Evolutionary conservation across 2,329 filamentous ascomycete species (phyloP), one percentile per base, ranked within the genome.

Genomic region (Coleophoma cylindrospora): DNA sequence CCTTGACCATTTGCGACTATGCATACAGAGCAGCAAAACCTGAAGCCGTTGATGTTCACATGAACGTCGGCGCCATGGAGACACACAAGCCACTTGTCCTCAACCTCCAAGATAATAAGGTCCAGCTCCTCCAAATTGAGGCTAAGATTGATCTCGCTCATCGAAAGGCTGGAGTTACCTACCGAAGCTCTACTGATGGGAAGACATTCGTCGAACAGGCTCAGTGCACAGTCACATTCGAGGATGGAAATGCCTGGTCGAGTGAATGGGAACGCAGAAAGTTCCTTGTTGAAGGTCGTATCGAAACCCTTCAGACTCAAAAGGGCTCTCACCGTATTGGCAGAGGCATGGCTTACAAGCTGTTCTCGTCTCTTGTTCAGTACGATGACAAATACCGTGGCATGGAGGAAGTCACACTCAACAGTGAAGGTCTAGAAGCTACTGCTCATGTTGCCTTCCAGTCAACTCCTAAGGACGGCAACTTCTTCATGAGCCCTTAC

Each of bases 261-360:
- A 45, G 44, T 21, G 48, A 50, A 34, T 53, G 50, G 50, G 47
- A 50, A 13, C 34, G 45, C 22, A 46, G 50, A 40, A 48, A 48
- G 27, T 50, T 48, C 36, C 45, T 50, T 15, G 47, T 52, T 9
- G 44, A 49, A 44, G 38, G 44, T 17, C 40, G 47, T n/a, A 50
- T 54, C 27, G 49, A 47, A 34, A 45, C 33, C 14, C 48, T 52
- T n/a, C 33, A 47, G 34, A 27, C n/a, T 43, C 52, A 40, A 22
- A 45, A 46, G 33, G 46, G 51, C 14, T 84, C 85, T 33, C 86
- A 86, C 64, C 86, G 86, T 68, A 77, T 91, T 52, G 80, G 85
- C 44, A 81, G 85, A 22, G 85, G 85, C 37, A 12, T 90, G 71
- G 84, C 85, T 17, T 92, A 92, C 76, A 90, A 90, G 70, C 76